phyloP scores from a whole-genome alignment of 306 rosid genomes.

The Castanea crenata region DNA sequence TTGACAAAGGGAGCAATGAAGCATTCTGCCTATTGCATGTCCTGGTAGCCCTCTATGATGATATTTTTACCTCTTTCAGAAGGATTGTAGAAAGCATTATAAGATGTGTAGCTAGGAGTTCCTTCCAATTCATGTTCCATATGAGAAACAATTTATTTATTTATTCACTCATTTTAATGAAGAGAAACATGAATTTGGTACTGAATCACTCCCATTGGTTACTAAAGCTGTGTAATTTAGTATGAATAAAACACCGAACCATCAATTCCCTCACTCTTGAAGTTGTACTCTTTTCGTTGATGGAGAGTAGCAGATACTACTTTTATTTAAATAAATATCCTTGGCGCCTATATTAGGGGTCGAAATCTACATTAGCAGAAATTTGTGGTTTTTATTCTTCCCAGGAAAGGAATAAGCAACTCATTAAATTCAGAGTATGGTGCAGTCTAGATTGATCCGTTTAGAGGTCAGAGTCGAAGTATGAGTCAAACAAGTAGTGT shows the following conservation, averaged over 20 bases:
- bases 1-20: constrained; percentile 95
- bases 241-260: neutral
- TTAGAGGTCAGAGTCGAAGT: too few species aligned
- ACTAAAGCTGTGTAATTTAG: neutral
- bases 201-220: neutral
- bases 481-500: too few species aligned
- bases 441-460: neutral
- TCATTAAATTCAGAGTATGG: neutral
- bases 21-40: constrained; percentile 79
- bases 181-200: neutral
- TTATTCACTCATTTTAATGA: neutral
- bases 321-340: neutral
- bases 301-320: neutral
- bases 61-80: constrained; percentile 14
- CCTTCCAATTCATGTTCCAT: neutral
- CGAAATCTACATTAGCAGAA: neutral
- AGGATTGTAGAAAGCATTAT: neutral
- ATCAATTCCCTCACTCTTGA: neutral
- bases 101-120: neutral
- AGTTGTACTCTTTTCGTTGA: neutral
- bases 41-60: constrained; percentile 46
- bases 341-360: neutral
- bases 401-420: neutral
- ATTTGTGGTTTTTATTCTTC: neutral
- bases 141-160: neutral